phyloP scores from a whole-genome alignment of 2,329 filamentous ascomycete species.

The Epicoccum sorghinum region DNA sequence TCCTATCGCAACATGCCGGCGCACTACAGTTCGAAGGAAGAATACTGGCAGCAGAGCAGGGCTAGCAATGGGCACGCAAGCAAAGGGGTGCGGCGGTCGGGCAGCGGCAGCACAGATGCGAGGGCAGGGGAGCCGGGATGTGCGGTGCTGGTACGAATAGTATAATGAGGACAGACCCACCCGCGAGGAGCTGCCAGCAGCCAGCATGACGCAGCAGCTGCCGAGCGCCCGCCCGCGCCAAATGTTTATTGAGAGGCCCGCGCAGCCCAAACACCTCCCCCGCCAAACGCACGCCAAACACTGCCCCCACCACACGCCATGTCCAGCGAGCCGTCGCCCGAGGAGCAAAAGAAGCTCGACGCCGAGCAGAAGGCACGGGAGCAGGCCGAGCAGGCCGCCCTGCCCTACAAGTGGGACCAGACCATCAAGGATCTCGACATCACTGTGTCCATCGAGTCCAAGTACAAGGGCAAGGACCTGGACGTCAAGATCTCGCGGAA shows the following conservation, averaged over 20 bases:
- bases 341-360: constrained; percentile 62
- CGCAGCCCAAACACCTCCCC: constrained; percentile 6
- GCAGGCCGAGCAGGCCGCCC: constrained; percentile 81
- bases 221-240: constrained; percentile 15
- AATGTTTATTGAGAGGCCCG: constrained; percentile 9
- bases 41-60: constrained; percentile 18
- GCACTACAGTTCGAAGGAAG: constrained; percentile 13
- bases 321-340: constrained; percentile 56
- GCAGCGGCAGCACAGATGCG: constrained; percentile 19
- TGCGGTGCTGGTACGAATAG: background rate
- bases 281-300: constrained; percentile 12
- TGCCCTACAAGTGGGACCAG: constrained; percentile 98
- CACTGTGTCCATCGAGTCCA: constrained; percentile 76
- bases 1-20: constrained; percentile 41
- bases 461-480: constrained; percentile 83
- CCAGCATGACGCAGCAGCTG: constrained; percentile 27
- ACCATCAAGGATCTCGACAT: constrained; percentile 88
- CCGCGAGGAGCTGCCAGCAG: constrained; percentile 14
- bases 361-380: constrained; percentile 72
- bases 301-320: constrained; percentile 27
- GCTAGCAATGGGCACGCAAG: constrained; percentile 22
- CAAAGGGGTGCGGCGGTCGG: constrained; percentile 16
- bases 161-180: constrained; percentile 15
- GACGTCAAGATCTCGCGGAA: constrained; percentile 82
- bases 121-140: constrained; percentile 13